Percentiles rank a stretch among this genome's conserved stretches.
phyloP scores from a whole-genome alignment of 164 flowering plant species.

The Kingdonia uniflora region DNA sequence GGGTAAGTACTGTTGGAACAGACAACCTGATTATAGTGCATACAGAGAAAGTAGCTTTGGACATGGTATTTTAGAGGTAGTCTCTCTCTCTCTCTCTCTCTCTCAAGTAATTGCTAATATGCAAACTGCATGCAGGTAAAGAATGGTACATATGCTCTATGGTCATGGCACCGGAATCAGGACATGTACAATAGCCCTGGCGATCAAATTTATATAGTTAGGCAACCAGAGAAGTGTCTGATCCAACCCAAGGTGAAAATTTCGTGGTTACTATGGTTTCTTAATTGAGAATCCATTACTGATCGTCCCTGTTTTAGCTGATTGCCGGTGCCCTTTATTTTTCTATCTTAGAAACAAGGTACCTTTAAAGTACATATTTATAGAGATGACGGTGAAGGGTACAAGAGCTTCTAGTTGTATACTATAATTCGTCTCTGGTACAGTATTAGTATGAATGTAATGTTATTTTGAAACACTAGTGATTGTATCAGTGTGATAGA shows the following conservation, averaged over 20 bases:
- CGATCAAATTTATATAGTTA: constrained; percentile 73
- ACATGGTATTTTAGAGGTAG: constrained; percentile 88
- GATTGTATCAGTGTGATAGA: no score
- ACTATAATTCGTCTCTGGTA: no score
- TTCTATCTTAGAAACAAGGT: no score
- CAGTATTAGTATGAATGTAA: no score
- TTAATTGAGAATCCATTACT: not conserved
- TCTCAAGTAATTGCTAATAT: not conserved
- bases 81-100: constrained; percentile 9
- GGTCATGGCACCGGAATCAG: constrained; percentile 89
- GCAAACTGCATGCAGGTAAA: constrained; percentile 49
- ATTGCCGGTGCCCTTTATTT: no score
- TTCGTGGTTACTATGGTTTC: not conserved
- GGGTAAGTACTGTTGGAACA: constrained; percentile 83
- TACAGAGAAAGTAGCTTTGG: constrained; percentile 91
- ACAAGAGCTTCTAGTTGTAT: no score
- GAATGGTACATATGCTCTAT: constrained; percentile 73
- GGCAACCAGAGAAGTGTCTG: constrained; percentile 48
- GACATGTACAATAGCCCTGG: constrained; percentile 38
- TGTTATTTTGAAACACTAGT: no score
- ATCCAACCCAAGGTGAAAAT: constrained; percentile 16
- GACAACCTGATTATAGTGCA: constrained; percentile 94
- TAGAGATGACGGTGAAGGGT: no score
- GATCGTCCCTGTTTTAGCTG: no score
- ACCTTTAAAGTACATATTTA: no score